These are phyloP conservation scores for Grigorovia humatica DNA, from an alignment of 805 yeast genomes.

Conservation along the genomic window DNA sequence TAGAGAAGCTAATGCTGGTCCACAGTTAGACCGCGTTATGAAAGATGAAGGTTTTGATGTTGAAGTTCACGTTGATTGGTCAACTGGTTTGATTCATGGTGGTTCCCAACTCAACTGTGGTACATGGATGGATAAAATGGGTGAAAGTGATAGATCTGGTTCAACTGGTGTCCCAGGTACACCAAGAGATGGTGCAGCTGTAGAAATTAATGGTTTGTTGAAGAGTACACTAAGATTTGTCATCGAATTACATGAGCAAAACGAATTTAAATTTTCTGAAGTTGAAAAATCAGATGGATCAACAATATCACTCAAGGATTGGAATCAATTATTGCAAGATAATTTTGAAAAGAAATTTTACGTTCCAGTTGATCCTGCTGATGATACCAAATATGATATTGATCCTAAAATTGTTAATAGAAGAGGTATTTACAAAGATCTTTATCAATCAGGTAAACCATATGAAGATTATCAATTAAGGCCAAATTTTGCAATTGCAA, in stretches of 20 bases:
- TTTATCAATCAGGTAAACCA: constrained; percentile 70
- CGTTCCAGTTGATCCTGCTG: constrained; percentile 53
- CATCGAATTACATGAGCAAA: constrained; percentile 41
- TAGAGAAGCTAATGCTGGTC: constrained; percentile 94
- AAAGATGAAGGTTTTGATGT: constrained; percentile 86
- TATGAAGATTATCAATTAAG: constrained; percentile 91
- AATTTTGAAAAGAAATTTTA: constrained; percentile 76
- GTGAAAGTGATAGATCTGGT: constrained; percentile 77
- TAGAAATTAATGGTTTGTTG: constrained; percentile 81
- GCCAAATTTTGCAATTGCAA: constrained; percentile 86
- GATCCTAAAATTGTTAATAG: constrained; percentile 64
- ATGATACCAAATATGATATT: constrained; percentile 52
- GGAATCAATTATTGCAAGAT: constrained; percentile 61
- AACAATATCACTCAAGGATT: constrained; percentile 45
- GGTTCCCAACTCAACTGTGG: constrained; percentile 93
- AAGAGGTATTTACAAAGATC: constrained; percentile 89
- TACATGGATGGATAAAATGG: constrained; percentile 99
- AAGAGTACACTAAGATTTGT: constrained; percentile 81
- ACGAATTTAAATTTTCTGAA: constrained; percentile 44
- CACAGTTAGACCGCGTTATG: constrained; percentile 83
- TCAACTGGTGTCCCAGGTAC: constrained; percentile 94
- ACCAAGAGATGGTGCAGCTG: constrained; percentile 94
- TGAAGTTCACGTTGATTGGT: constrained; percentile 73
- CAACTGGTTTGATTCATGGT: constrained; percentile 77
- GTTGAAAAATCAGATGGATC: constrained; percentile 55